A percentile compares a stretch with the other conserved stretches of the same genome.
phyloP scores from a whole-genome alignment of 176 grass and related monocot genomes.

The Aegilops sharonensis region DNA sequence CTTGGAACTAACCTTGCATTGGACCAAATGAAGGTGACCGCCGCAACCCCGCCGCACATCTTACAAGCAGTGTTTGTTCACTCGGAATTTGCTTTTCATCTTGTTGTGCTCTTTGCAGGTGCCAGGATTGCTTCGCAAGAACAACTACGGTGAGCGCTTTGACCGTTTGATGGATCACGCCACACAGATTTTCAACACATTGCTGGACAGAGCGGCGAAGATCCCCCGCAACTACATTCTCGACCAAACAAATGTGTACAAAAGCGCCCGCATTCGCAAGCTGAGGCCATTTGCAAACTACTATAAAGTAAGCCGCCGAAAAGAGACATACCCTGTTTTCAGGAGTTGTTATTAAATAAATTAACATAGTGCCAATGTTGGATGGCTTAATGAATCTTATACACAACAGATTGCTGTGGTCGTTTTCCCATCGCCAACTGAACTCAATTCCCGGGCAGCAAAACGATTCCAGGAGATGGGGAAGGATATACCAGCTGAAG shows the following conservation, averaged over 20 bases:
- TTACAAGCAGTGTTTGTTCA: not conserved
- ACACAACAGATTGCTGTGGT: constrained; percentile 57
- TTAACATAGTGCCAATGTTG: constrained; percentile 7
- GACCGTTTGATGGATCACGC: constrained; percentile 58
- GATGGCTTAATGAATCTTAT: not conserved
- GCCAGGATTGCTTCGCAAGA: constrained; percentile 55
- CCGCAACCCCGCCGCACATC: not conserved
- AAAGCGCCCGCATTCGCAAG: constrained; percentile 51
- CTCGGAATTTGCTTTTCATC: not conserved
- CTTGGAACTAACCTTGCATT: constrained; percentile 67
- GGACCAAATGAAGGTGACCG: constrained; percentile 72
- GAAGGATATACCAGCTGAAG: constrained; percentile 65
- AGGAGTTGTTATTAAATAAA: not conserved
- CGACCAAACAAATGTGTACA: constrained; percentile 80
- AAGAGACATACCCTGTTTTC: not conserved
- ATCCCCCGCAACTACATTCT: constrained; percentile 59
- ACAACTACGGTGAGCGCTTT: constrained; percentile 64
- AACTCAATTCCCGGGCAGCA: constrained; percentile 40
- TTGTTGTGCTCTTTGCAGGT: constrained; percentile 41
- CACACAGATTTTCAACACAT: constrained; percentile 60
- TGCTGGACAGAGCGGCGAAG: constrained; percentile 56
- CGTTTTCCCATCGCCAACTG: constrained; percentile 47
- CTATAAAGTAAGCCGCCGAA: constrained; percentile 39
- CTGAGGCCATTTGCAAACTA: constrained; percentile 58
- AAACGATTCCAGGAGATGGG: constrained; percentile 60